Conservation (phyloP, 495 filamentous ascomycete species). For the Neurospora tetrasperma region DNA sequence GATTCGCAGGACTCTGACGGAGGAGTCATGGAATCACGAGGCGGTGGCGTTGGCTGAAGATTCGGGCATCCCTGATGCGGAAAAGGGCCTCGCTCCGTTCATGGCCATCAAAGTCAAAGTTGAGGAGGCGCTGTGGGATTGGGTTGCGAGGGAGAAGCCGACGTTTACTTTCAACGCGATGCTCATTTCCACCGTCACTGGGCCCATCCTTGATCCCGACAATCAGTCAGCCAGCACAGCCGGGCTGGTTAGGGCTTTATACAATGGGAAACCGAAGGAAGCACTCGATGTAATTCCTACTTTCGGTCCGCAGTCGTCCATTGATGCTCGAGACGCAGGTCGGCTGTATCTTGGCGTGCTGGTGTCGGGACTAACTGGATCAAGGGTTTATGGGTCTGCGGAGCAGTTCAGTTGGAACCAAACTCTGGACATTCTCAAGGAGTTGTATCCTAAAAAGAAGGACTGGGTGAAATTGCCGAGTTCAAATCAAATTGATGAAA, state of each 20-base stretch:
- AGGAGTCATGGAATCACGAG: slow-evolving; percentile 17
- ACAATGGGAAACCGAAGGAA: slow-evolving; percentile 5
- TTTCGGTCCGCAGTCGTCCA: slow-evolving; percentile 17
- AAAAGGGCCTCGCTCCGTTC: slow-evolving; percentile 16
- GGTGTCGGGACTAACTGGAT: slow-evolving; percentile 12
- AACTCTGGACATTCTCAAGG: slow-evolving; percentile 12
- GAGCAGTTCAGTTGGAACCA: slow-evolving; percentile 17
- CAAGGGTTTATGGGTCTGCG: slow-evolving; percentile 17
- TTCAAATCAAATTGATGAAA: slow-evolving; percentile 14
- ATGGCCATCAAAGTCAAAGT: slow-evolving; percentile 18
- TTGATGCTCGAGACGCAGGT: slow-evolving; percentile 17
- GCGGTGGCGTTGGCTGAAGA: slow-evolving; percentile 11
- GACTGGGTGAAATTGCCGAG: slow-evolving; percentile 11
- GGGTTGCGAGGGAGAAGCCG: slow-evolving; percentile 20
- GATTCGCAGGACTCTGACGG: slow-evolving; percentile 8
- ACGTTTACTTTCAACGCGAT: slow-evolving; percentile 19
- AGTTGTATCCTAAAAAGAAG: slow-evolving; percentile 15
- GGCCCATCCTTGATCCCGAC: slow-evolving; percentile 15
- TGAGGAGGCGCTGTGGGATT: slow-evolving; percentile 22
- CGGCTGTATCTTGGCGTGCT: slow-evolving; percentile 21
- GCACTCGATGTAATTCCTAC: slow-evolving; percentile 1
- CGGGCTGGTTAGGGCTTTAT: slow-evolving; percentile 14
- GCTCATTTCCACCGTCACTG: slow-evolving; percentile 17
- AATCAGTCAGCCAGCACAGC: slow-evolving; percentile 16
- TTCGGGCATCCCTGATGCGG: background rate